Evolutionary conservation across 768 basidiomycete genomes (phyloP).

Genomic region (Russula foetens): DNA sequence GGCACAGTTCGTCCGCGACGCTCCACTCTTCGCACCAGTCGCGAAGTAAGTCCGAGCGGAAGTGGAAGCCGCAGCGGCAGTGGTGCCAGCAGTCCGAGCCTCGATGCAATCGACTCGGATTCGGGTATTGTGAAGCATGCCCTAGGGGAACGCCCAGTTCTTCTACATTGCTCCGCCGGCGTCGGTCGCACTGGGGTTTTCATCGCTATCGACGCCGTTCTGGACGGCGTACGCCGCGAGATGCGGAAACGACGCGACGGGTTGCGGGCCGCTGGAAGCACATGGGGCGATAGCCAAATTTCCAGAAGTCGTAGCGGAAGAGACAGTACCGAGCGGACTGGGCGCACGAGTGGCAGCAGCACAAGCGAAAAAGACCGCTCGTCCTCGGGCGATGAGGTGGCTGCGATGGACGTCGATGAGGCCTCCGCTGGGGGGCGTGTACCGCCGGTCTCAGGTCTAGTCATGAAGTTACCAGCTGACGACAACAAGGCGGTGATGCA

Average conservation of each 20-base stretch:
- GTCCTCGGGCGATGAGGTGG: conserved; percentile 20
- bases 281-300: conserved; percentile 21
- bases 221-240: conserved; percentile 66
- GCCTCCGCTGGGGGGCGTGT: conserved; percentile 16
- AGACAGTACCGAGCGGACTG: not conserved
- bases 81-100: conserved; percentile 12
- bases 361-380: conserved; percentile 17
- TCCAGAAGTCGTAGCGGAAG: conserved; percentile 17
- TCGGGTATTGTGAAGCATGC: conserved; percentile 52
- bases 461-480: conserved; percentile 10
- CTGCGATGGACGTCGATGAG: conserved; percentile 27
- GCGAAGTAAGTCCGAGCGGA: conserved; percentile 16
- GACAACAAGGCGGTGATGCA: conserved; percentile 11
- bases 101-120: conserved; percentile 39
- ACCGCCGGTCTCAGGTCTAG: conserved; percentile 3
- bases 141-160: conserved; percentile 48
- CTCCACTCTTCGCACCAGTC: conserved; percentile 1
- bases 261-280: conserved; percentile 5
- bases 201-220: conserved; percentile 80
- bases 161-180: conserved; percentile 90
- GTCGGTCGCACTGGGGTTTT: conserved; percentile 93
- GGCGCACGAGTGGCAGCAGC: conserved; percentile 19
- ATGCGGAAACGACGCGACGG: conserved; percentile 32
- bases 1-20: conserved; percentile 9
- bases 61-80: conserved; percentile 13